Evolutionary conservation across 1,284 basidiomycete genomes (phyloP).

Genomic region (Naganishia albida): DNA sequence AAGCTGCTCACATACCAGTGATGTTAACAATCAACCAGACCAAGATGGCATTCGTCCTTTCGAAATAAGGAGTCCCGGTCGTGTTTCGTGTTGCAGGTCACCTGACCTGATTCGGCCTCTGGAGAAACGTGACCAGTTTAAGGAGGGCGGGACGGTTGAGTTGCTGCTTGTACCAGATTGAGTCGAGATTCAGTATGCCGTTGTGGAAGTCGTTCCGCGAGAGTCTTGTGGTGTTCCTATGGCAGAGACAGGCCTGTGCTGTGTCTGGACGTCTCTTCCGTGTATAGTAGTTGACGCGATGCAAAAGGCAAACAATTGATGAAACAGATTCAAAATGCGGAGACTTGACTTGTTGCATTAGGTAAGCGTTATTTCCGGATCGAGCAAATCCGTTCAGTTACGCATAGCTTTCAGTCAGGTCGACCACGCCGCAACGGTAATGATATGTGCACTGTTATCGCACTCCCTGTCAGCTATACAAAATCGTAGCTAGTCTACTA

Average conservation of each 20-base stretch:
- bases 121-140: slow-evolving; percentile 28
- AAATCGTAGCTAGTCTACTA: slow-evolving; percentile 4
- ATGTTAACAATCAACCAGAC: not conserved
- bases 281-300: not conserved
- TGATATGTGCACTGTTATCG: not conserved
- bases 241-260: not conserved
- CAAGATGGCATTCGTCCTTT: not conserved
- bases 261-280: not conserved
- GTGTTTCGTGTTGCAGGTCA: slow-evolving; percentile 12
- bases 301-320: slow-evolving; percentile 8
- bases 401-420: too few relatives aligned
- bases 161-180: not conserved
- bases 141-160: not conserved
- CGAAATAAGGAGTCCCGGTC: slow-evolving; percentile 18
- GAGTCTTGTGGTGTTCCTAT: not conserved
- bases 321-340: slow-evolving; percentile 9
- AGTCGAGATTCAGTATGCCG: not conserved
- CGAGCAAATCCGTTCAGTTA: not conserved
- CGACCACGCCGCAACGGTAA: not conserved
- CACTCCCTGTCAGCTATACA: not conserved
- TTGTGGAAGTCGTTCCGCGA: not conserved
- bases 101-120: slow-evolving; percentile 22
- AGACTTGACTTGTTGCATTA: not conserved
- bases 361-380: slow-evolving; percentile 9
- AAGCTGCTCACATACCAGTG: not conserved